Base-by-base conservation (phyloP, 352 stramenopile species). In the Phytophthora rubi region DNA sequence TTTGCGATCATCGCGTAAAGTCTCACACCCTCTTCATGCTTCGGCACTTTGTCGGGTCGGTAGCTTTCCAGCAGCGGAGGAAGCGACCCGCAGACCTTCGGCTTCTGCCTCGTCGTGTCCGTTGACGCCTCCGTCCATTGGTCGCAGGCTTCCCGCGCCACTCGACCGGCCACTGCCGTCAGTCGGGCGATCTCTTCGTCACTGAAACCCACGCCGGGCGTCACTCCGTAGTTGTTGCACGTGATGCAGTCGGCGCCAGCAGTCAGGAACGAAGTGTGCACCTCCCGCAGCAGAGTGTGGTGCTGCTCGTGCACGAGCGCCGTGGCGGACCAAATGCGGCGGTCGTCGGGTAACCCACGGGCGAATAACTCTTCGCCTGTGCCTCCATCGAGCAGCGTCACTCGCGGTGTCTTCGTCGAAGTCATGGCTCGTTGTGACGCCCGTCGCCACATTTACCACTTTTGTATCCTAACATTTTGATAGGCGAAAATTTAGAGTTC, bases 171-270 rank as follows among this genome's bases (percentile, higher is more conserved):
- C 28, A 84, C 57, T 13, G 48, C 70, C 9, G 77, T 86, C 65
- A 83, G 79, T 48, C 73, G 65, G 16, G 73, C 60, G n/a, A 97
- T 90, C 35, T 96, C 80, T 0, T 83, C 63, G 33, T 89, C 70
- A 3, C 59, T 78, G 73, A 98, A 98, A 53, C 90, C 89, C 4
- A 95, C 88, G 48, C 89, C 89, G 15, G 90, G 91, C 35, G 91
- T 94, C 35, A 97, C 85, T 45, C 88, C 89, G 71, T 98, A 98
- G 45, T 93, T 96, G 80, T 98, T 98, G 68, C 88, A 93, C 21
- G 93, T 98, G 56, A 98, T 89, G 16, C 78, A 90, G 59, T 93
- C 70, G 5, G 89, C 77, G 13, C 92, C 92, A 23, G 90, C 89
- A 21, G 71, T 16, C 8, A 98, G 65, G 64, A 97, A 98, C 8